Evolutionary conservation across 192 early-diverging fungal species (phyloP).

Genomic region (Cetraspora pellucida): DNA sequence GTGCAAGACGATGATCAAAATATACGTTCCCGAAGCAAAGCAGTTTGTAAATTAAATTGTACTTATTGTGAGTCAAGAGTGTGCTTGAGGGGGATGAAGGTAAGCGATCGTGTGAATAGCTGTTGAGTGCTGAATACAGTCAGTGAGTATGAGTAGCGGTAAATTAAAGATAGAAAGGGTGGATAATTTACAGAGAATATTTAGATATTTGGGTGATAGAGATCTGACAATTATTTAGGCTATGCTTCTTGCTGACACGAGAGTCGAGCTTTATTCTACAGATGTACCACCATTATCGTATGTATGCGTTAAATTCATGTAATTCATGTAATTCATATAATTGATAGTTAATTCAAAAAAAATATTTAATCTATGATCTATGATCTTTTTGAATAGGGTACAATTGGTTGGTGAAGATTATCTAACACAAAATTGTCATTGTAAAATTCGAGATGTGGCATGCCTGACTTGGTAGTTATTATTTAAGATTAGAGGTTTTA

Average conservation of each 20-base stretch:
- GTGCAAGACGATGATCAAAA: neutral
- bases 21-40: constrained; percentile 51
- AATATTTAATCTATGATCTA: neutral
- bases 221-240: constrained; percentile 42
- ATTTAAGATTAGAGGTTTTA: neutral
- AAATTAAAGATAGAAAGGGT: constrained; percentile 4
- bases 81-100: constrained; percentile 75
- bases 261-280: constrained; percentile 75
- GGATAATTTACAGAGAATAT: neutral
- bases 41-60: constrained; percentile 67
- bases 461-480: constrained; percentile 63
- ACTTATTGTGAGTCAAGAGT: constrained; percentile 65
- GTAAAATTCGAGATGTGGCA: constrained; percentile 72
- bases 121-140: neutral
- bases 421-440: constrained; percentile 68
- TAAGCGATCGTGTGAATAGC: constrained; percentile 38
- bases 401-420: constrained; percentile 72
- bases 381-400: constrained; percentile 42
- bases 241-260: constrained; percentile 66
- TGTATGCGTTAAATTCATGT: too few species aligned
- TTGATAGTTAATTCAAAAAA: neutral
- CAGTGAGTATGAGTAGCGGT: neutral
- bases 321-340: too few species aligned
- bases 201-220: too few species aligned
- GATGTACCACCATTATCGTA: constrained; percentile 72